A percentile compares a stretch with the other conserved stretches of the same genome.
phyloP scores from a whole-genome alignment of 805 yeast species.

The Kazachstania taianensis region DNA sequence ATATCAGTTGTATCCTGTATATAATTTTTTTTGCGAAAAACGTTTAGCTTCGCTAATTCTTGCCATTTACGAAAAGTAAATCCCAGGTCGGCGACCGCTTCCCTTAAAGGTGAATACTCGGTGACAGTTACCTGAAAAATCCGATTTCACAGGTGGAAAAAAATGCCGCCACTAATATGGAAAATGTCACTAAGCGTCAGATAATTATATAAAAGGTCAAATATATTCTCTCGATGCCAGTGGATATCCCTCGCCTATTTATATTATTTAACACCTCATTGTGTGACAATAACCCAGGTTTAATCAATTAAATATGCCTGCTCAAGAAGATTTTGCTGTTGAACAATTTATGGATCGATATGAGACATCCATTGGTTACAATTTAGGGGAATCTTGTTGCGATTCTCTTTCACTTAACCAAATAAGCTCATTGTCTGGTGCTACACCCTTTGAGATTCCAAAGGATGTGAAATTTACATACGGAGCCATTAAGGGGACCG shows the following conservation, averaged over 20 bases:
- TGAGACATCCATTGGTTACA: constrained; percentile 33
- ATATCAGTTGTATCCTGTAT: no score
- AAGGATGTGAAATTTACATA: constrained; percentile 31
- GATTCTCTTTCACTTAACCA: constrained; percentile 35
- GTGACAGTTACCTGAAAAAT: no score
- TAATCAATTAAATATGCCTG: constrained; percentile 27
- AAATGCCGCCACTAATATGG: no score
- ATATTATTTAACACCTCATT: no score
- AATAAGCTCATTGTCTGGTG: constrained; percentile 26
- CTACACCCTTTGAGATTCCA: constrained; percentile 16
- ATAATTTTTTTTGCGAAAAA: no score
- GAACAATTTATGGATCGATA: constrained; percentile 46
- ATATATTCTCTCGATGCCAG: neutral
- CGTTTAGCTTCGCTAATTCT: no score
- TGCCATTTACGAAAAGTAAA: no score
- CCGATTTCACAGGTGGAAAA: no score
- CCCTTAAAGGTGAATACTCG: no score
- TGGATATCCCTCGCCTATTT: neutral
- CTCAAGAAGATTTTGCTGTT: constrained; percentile 38
- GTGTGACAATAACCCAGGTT: neutral
- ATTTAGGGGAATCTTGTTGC: constrained; percentile 46
- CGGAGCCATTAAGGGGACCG: constrained; percentile 39
- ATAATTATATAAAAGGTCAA: no score
- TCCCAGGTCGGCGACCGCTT: no score
- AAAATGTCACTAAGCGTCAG: no score